Percentiles rank a stretch among this genome's conserved stretches.
phyloP scores from a whole-genome alignment of 805 yeast genomes.

The Metschnikowia gelsemii region DNA sequence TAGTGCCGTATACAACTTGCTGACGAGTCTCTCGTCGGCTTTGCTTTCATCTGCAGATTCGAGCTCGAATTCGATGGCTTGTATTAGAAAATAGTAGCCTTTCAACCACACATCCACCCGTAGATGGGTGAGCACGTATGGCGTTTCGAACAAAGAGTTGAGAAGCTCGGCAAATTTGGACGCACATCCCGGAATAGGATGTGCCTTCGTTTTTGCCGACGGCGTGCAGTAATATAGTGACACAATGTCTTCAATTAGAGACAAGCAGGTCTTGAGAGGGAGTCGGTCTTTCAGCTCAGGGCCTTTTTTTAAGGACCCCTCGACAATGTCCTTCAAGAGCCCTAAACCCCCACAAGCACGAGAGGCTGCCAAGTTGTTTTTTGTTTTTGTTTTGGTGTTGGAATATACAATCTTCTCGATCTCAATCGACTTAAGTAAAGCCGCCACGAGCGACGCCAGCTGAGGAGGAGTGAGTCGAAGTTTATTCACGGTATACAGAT shows the following conservation, averaged over 20 bases:
- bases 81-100: constrained; percentile 25
- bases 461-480: constrained; percentile 23
- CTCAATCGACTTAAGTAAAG: constrained; percentile 30
- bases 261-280: constrained; percentile 25
- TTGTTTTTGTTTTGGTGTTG: constrained; percentile 18
- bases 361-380: constrained; percentile 25
- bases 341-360: constrained; percentile 35
- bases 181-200: constrained; percentile 23
- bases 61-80: constrained; percentile 19
- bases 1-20: constrained; percentile 23
- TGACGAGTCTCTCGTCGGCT: constrained; percentile 23
- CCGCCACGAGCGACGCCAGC: constrained; percentile 24
- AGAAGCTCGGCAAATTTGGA: constrained; percentile 28
- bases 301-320: constrained; percentile 17
- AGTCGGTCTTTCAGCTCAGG: constrained; percentile 14
- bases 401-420: constrained; percentile 36
- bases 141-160: constrained; percentile 22
- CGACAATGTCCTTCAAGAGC: constrained; percentile 27
- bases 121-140: constrained; percentile 34
- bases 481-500: constrained; percentile 16
- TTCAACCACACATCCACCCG: constrained; percentile 28
- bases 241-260: constrained; percentile 21
- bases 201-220: constrained; percentile 6
- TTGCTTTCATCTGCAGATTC: neutral
- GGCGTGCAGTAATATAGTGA: constrained; percentile 21